Evolutionary conservation across 78 protist genomes (phyloP).

Genomic region (Bodo saltans): DNA sequence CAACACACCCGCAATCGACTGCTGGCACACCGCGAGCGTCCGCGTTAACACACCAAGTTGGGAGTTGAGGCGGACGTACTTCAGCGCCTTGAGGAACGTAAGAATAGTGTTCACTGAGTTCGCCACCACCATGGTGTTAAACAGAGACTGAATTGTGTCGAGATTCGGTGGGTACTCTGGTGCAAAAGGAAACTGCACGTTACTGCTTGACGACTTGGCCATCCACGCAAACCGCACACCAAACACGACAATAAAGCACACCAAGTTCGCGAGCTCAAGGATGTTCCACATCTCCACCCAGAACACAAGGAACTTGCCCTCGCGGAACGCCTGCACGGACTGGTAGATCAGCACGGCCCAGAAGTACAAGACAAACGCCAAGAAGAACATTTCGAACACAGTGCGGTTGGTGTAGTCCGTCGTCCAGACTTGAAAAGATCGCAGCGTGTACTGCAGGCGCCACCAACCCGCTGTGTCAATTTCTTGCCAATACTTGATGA

Average conservation of each 20-base stretch:
- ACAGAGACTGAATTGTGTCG: slow-evolving; percentile 5
- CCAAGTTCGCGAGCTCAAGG: slow-evolving; percentile 7
- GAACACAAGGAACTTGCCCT: neutral
- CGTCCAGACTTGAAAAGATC: slow-evolving; percentile 8
- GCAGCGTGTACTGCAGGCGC: slow-evolving; percentile 3
- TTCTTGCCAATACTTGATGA: slow-evolving; percentile 10
- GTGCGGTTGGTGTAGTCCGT: neutral
- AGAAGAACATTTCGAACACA: neutral
- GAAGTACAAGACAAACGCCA: neutral
- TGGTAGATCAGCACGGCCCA: neutral
- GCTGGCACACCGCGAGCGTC: neutral
- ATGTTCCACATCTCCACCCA: slow-evolving; percentile 21
- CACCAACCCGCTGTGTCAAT: neutral
- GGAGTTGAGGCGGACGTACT: slow-evolving; percentile 24
- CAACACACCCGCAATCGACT: slow-evolving; percentile 1
- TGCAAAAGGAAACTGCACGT: neutral
- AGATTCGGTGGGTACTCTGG: slow-evolving; percentile 10
- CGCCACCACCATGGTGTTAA: neutral
- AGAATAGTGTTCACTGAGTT: slow-evolving; percentile 9
- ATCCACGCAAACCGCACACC: neutral
- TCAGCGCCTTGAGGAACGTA: slow-evolving; percentile 1
- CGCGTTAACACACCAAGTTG: slow-evolving; percentile 10
- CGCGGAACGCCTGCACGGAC: neutral
- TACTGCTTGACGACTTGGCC: neutral
- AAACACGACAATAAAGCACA: slow-evolving; percentile 17